Conservation (phyloP, 2,329 filamentous ascomycete genomes). For the Gliomastix tumulicola region DNA sequence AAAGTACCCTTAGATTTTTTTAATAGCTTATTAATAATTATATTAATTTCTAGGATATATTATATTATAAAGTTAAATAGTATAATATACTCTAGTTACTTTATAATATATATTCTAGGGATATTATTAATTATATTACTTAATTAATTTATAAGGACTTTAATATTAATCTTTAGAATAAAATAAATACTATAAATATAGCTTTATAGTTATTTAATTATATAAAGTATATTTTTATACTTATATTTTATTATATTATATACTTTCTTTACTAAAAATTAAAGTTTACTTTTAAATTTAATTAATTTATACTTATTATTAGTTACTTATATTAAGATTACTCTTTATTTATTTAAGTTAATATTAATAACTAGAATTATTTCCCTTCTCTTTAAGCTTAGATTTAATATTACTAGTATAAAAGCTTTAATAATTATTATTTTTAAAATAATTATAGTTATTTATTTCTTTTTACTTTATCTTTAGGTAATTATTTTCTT, state of each 20-base stretch:
- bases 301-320: not conserved
- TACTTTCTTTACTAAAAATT: not conserved
- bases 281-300: not conserved
- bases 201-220: slow-evolving; percentile 1
- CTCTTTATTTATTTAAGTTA: too few relatives aligned
- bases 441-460: not conserved
- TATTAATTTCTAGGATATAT: not conserved
- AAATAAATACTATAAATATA: slow-evolving; percentile 1
- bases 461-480: not conserved
- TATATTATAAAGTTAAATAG: not conserved
- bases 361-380: too few relatives aligned
- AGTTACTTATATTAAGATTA: not conserved
- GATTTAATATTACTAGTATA: not conserved
- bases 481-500: not conserved
- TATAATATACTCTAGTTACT: not conserved
- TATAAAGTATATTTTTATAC: not conserved
- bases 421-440: not conserved
- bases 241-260: not conserved
- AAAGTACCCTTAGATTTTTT: not conserved
- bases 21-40: not conserved
- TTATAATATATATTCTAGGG: not conserved
- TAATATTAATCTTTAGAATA: not conserved
- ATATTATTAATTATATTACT: not conserved
- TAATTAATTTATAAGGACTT: not conserved
- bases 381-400: too few relatives aligned